Conservation (phyloP, 2,329 filamentous ascomycete genomes). For the Aspergillus felis region DNA sequence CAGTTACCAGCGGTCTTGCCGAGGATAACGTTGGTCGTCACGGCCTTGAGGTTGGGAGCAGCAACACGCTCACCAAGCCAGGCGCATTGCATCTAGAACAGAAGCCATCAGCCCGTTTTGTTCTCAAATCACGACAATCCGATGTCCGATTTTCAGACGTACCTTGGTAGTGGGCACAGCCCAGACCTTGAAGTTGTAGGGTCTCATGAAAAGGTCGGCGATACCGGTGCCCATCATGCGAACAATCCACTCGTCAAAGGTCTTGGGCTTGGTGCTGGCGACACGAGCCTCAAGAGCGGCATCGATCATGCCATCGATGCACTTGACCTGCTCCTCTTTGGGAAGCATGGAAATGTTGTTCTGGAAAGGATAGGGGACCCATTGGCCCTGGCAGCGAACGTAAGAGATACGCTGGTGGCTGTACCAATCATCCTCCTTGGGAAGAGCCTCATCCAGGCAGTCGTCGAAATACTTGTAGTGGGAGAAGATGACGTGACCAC, state of each 20-base stretch:
- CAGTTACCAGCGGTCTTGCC: conserved; percentile 95
- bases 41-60: conserved; percentile 88
- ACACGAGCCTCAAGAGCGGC: conserved; percentile 83
- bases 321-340: conserved; percentile 94
- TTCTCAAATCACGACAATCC: not conserved
- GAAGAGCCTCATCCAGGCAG: conserved; percentile 93
- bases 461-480: conserved; percentile 99
- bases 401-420: conserved; percentile 98
- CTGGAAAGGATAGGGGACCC: conserved; percentile 99
- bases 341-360: conserved; percentile 99
- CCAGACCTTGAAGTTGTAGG: conserved; percentile 99
- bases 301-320: conserved; percentile 94
- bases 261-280: conserved; percentile 83
- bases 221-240: conserved; percentile 86
- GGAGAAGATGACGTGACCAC: conserved; percentile 97
- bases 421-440: conserved; percentile 93
- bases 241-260: conserved; percentile 98
- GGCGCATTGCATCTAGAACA: conserved; percentile 85
- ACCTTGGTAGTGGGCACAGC: conserved; percentile 96
- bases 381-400: conserved; percentile 91
- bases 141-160: conserved; percentile 28
- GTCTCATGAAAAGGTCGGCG: conserved; percentile 95
- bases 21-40: conserved; percentile 90
- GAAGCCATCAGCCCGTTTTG: not conserved
- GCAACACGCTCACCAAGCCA: conserved; percentile 99